Conservation (phyloP, 139 green algal genomes). For the Nannochloris sp. region DNA sequence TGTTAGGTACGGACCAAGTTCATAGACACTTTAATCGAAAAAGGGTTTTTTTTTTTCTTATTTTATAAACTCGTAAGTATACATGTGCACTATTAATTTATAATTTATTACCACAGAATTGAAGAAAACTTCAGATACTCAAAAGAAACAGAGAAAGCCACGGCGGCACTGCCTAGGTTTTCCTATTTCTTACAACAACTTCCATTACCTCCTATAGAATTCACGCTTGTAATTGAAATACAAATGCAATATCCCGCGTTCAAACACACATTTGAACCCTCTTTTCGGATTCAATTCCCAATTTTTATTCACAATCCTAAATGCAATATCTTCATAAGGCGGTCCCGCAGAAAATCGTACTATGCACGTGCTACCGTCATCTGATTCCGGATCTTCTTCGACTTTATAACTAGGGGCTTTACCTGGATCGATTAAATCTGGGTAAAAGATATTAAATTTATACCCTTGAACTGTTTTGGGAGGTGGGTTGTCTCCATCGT, state of each 20-base stretch:
- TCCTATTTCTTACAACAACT: not conserved
- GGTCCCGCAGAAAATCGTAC: conserved; percentile 89
- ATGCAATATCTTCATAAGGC: conserved; percentile 92
- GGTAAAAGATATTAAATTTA: conserved; percentile 99
- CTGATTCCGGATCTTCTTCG: conserved; percentile 57
- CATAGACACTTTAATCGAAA: too few relatives aligned
- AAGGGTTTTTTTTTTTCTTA: too few relatives aligned
- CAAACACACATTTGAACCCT: conserved; percentile 95
- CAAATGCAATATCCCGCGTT: conserved; percentile 95
- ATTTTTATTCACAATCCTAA: conserved; percentile 91
- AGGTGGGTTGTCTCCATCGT: conserved; percentile 97
- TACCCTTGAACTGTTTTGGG: conserved; percentile 92
- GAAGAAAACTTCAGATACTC: too few relatives aligned
- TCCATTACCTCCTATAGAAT: conserved; percentile 65
- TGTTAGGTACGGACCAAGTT: too few relatives aligned
- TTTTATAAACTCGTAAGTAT: too few relatives aligned
- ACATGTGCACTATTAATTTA: too few relatives aligned
- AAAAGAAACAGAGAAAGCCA: not conserved
- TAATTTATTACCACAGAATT: too few relatives aligned
- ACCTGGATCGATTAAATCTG: conserved; percentile 87
- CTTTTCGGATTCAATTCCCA: conserved; percentile 78
- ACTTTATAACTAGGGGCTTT: conserved; percentile 53
- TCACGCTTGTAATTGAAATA: conserved; percentile 97
- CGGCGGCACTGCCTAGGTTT: not conserved
- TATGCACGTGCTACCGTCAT: conserved; percentile 80